These are phyloP conservation scores for Boletus rufocinnamomeus DNA, from an alignment of 768 basidiomycete species.

Conservation along the genomic window DNA sequence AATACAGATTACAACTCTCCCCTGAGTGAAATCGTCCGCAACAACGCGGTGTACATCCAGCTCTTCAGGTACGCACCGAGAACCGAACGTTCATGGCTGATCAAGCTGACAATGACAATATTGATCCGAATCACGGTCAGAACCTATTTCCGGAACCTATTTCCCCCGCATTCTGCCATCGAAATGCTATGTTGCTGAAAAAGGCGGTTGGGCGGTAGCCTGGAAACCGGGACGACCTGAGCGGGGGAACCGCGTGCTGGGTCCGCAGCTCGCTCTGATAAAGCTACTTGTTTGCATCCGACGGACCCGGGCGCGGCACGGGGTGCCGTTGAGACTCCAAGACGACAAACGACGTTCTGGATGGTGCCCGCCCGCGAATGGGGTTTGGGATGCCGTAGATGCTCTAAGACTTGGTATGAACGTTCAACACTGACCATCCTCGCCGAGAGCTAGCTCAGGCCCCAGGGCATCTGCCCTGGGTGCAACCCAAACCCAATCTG, in stretches of 20 bases:
- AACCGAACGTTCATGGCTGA: neutral
- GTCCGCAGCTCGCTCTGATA: neutral
- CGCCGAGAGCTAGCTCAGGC: neutral
- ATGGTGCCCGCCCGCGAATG: neutral
- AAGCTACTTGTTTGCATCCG: neutral
- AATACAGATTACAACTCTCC: too few species aligned
- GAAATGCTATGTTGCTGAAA: too few species aligned
- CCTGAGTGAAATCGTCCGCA: too few species aligned
- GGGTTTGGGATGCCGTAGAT: neutral
- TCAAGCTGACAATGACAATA: neutral
- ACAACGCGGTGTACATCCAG: neutral
- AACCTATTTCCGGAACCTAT: neutral
- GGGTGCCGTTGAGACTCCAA: neutral
- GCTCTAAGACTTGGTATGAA: neutral
- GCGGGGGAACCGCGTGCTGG: neutral
- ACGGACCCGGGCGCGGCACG: neutral
- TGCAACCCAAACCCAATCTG: neutral
- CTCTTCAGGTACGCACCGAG: neutral
- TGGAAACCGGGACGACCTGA: neutral
- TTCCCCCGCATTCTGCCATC: neutral
- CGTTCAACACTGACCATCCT: neutral
- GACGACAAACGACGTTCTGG: neutral
- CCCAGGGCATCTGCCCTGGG: neutral
- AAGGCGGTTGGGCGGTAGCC: neutral
- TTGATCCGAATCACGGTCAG: neutral